These are phyloP conservation scores for Cystoderma amianthinum DNA, from an alignment of 768 basidiomycete genomes.

Conservation along the genomic window DNA sequence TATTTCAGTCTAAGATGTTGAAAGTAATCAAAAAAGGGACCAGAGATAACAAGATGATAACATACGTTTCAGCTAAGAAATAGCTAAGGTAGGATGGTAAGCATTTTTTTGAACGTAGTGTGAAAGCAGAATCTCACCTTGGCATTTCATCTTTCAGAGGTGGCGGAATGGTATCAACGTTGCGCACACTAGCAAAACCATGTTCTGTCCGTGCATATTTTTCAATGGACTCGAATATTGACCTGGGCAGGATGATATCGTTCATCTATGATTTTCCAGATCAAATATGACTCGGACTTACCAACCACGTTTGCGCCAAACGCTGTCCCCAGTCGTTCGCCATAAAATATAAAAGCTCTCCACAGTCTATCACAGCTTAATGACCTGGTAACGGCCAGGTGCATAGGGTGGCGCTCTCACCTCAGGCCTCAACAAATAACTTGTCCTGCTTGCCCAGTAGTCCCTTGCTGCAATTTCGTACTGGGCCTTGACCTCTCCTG, in stretches of 20 bases:
- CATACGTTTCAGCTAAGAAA: conserved; percentile 39
- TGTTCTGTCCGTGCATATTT: conserved; percentile 30
- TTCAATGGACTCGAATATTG: conserved; percentile 50
- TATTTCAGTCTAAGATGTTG: conserved; percentile 50
- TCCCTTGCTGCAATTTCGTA: conserved; percentile 32
- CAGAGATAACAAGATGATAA: no score
- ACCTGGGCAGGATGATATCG: conserved; percentile 57
- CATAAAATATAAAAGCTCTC: conserved; percentile 53
- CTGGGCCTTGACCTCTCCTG: conserved; percentile 23
- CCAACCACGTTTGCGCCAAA: not conserved
- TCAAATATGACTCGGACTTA: conserved; percentile 22
- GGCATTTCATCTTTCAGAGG: conserved; percentile 41
- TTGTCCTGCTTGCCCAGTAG: conserved; percentile 32
- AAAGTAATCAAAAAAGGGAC: not conserved
- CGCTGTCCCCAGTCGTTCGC: not conserved
- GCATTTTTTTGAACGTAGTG: not conserved
- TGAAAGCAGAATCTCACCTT: conserved; percentile 25
- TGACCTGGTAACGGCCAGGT: not conserved
- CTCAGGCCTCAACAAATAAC: conserved; percentile 63
- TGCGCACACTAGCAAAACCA: conserved; percentile 37
- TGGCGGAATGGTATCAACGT: conserved; percentile 25
- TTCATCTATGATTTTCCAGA: no score
- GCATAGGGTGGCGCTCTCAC: conserved; percentile 38
- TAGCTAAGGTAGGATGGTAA: conserved; percentile 17
- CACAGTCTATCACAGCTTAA: conserved; percentile 40